These are phyloP conservation scores for Fusarium mangiferae DNA, from an alignment of 2,329 filamentous ascomycete genomes.

Conservation along the genomic window DNA sequence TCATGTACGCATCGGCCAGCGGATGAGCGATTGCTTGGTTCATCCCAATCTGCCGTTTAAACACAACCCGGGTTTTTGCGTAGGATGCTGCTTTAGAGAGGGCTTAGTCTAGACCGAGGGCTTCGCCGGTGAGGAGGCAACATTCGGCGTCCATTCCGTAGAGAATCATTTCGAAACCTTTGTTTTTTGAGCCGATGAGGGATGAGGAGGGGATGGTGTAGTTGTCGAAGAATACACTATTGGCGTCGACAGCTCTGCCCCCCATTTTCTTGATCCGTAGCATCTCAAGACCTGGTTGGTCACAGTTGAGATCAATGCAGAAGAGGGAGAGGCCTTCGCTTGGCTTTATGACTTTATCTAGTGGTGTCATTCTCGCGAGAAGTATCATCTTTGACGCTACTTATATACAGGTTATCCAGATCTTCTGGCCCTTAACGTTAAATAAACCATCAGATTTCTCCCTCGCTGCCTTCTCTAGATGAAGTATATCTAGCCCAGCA, in stretches of 20 bases:
- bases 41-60: conserved; percentile 71
- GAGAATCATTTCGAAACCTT: conserved; percentile 82
- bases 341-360: conserved; percentile 73
- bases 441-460: conserved; percentile 68
- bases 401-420: conserved; percentile 89
- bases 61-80: conserved; percentile 73
- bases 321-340: conserved; percentile 84
- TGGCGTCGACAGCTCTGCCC: conserved; percentile 82
- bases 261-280: conserved; percentile 87
- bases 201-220: conserved; percentile 73
- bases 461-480: conserved; percentile 72
- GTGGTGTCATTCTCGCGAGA: conserved; percentile 77
- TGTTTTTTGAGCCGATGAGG: conserved; percentile 76
- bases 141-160: conserved; percentile 85
- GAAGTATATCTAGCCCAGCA: conserved; percentile 80
- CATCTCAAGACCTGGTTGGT: conserved; percentile 69
- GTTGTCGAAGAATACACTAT: conserved; percentile 88
- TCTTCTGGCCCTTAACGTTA: conserved; percentile 80
- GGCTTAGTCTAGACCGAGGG: conserved; percentile 81
- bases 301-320: conserved; percentile 78
- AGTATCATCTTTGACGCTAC: conserved; percentile 86
- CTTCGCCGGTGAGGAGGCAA: conserved; percentile 81
- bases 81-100: conserved; percentile 71
- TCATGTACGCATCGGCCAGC: conserved; percentile 72
- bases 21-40: conserved; percentile 75